Evolutionary conservation across 2,329 filamentous ascomycete genomes (phyloP).

Genomic region (Monosporascus sp.): DNA sequence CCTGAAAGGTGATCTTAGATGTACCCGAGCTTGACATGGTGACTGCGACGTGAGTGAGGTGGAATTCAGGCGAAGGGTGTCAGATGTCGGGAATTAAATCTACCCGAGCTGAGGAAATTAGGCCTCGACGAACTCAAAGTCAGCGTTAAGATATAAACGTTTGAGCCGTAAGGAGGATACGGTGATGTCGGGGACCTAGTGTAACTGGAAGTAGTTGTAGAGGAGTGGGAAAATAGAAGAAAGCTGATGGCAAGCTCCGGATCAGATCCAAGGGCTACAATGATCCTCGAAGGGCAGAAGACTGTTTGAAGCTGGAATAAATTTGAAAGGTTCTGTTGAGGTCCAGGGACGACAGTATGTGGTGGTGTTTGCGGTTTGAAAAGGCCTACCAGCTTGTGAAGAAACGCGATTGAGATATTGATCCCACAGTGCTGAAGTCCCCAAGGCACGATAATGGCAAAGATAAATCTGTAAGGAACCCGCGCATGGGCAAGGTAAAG

Average conservation of each 20-base stretch:
- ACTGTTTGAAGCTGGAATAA: background rate
- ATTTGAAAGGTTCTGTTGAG: background rate
- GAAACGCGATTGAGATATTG: background rate
- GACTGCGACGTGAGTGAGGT: background rate
- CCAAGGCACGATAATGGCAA: background rate
- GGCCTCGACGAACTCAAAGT: no score
- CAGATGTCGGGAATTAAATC: background rate
- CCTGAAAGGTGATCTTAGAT: slow-evolving; percentile 1
- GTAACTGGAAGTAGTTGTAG: background rate
- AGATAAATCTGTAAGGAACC: background rate
- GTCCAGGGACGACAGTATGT: background rate
- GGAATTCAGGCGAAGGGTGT: background rate
- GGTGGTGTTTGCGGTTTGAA: no score
- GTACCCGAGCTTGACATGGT: slow-evolving; percentile 4
- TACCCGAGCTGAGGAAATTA: background rate
- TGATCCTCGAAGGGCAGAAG: no score
- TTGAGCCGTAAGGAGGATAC: background rate
- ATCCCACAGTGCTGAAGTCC: background rate
- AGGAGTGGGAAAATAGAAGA: background rate
- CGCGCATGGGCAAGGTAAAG: background rate
- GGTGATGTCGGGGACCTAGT: background rate
- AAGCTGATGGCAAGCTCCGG: background rate
- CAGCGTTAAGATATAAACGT: no score
- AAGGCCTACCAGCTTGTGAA: background rate
- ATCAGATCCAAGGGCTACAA: no score